Percentiles rank a stretch among this genome's conserved stretches.
These are phyloP conservation scores for Suzukiozyma palmioleophila DNA, from an alignment of 1,139 yeast species.

Conservation along the genomic window DNA sequence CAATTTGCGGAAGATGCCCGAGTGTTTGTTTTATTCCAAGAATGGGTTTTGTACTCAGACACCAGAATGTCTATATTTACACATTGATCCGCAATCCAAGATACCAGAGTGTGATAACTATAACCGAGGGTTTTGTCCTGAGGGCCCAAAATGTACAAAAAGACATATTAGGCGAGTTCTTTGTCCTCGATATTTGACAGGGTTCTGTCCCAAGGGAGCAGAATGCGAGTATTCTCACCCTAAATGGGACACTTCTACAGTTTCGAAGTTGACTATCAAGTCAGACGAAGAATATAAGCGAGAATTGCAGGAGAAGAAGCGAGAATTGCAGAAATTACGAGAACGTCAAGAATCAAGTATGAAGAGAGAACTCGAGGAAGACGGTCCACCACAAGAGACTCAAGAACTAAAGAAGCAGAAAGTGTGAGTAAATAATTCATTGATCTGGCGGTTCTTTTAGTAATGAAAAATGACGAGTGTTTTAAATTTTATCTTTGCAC, in stretches of 20 bases:
- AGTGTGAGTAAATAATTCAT: neutral
- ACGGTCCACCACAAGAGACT: neutral
- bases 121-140: slow-evolving; percentile 85
- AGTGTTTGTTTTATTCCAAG: slow-evolving; percentile 81
- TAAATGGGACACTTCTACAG: slow-evolving; percentile 43
- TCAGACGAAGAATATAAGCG: slow-evolving; percentile 30
- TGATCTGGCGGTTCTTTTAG: too few species aligned
- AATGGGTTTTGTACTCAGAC: slow-evolving; percentile 93
- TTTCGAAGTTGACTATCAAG: slow-evolving; percentile 45
- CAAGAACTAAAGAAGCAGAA: slow-evolving; percentile 2
- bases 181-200: slow-evolving; percentile 83
- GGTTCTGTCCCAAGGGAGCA: slow-evolving; percentile 83
- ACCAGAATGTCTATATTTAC: slow-evolving; percentile 91
- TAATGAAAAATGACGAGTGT: too few species aligned
- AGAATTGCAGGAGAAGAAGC: slow-evolving; percentile 5
- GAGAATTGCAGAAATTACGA: slow-evolving; percentile 2
- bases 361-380: slow-evolving; percentile 1
- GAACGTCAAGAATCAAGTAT: neutral
- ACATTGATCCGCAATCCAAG: slow-evolving; percentile 84
- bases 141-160: slow-evolving; percentile 82
- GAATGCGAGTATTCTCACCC: slow-evolving; percentile 61
- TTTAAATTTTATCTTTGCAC: too few species aligned
- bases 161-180: slow-evolving; percentile 75
- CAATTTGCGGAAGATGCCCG: slow-evolving; percentile 93
- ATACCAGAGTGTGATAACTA: slow-evolving; percentile 85